phyloP scores from a whole-genome alignment of 2,329 filamentous ascomycete genomes.

The Exophiala spinifera region DNA sequence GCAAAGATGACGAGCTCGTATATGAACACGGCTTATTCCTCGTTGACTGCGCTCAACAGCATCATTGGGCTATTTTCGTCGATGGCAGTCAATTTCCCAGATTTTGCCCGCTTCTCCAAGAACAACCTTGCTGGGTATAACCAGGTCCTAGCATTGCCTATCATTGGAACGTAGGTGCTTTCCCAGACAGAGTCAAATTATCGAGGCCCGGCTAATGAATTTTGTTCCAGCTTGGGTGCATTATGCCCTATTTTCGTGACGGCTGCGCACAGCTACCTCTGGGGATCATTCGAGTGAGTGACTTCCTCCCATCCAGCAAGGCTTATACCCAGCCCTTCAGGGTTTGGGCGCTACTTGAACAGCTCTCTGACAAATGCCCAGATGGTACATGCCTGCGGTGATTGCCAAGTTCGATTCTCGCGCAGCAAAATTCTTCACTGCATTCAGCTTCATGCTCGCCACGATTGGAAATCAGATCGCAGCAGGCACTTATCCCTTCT shows the following conservation, averaged over 20 bases:
- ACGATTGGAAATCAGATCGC: slow-evolving; percentile 45
- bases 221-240: slow-evolving; percentile 36
- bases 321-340: too few species aligned
- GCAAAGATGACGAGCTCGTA: slow-evolving; percentile 38
- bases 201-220: neutral
- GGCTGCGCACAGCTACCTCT: slow-evolving; percentile 45
- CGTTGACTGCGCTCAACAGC: slow-evolving; percentile 44
- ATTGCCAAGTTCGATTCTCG: slow-evolving; percentile 45
- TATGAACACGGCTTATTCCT: slow-evolving; percentile 42
- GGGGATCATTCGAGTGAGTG: slow-evolving; percentile 41
- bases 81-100: slow-evolving; percentile 51
- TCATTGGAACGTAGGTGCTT: slow-evolving; percentile 41
- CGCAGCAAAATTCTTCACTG: slow-evolving; percentile 43
- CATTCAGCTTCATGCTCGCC: slow-evolving; percentile 41
- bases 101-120: slow-evolving; percentile 44
- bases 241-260: slow-evolving; percentile 50
- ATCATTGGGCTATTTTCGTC: slow-evolving; percentile 51
- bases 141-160: slow-evolving; percentile 48
- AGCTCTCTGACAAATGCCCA: too few species aligned
- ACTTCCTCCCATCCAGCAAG: too few species aligned
- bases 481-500: slow-evolving; percentile 58
- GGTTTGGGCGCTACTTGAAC: too few species aligned
- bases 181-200: neutral
- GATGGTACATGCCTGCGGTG: slow-evolving; percentile 50
- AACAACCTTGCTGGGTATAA: slow-evolving; percentile 42